Conservation (phyloP, 495 filamentous ascomycete genomes). For the Penicillium lividum region DNA sequence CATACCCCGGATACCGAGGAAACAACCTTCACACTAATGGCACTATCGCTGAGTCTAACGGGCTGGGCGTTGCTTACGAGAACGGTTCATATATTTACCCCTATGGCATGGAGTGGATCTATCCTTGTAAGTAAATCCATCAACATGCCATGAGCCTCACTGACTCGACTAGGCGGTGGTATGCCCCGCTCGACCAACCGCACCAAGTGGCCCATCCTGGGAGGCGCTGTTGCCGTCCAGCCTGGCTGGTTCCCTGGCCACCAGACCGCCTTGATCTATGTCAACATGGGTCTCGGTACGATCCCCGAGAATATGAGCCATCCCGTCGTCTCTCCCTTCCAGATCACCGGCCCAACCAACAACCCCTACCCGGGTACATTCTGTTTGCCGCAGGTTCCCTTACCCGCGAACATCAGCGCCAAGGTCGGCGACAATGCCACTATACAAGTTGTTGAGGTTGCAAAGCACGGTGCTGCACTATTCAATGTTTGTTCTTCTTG, state of each 20-base stretch:
- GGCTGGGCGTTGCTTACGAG: conserved; percentile 47
- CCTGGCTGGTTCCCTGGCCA: conserved; percentile 97
- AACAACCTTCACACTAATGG: conserved; percentile 85
- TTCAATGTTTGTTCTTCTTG: conserved; percentile 72
- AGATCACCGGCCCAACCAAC: conserved; percentile 80
- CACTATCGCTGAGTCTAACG: conserved; percentile 44
- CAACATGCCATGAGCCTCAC: conserved; percentile 1
- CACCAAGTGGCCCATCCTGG: conserved; percentile 85
- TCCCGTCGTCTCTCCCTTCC: conserved; percentile 79
- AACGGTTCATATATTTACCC: conserved; percentile 59
- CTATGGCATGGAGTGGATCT: conserved; percentile 97
- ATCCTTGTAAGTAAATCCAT: conserved; percentile 73
- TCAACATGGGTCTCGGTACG: conserved; percentile 90
- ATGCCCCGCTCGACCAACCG: conserved; percentile 77
- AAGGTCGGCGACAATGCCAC: conserved; percentile 87
- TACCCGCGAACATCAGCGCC: conserved; percentile 71
- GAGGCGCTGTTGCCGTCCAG: conserved; percentile 84
- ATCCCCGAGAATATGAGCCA: conserved; percentile 87
- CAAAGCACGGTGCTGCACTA: conserved; percentile 83
- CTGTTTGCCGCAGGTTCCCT: conserved; percentile 87
- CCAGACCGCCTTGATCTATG: conserved; percentile 78
- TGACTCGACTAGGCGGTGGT: conserved; percentile 71
- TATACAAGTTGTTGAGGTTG: conserved; percentile 88
- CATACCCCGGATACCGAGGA: conserved; percentile 92
- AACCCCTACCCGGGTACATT: conserved; percentile 81